phyloP scores from a whole-genome alignment of 208 protist genomes.

The Wallacemonas sp. region DNA sequence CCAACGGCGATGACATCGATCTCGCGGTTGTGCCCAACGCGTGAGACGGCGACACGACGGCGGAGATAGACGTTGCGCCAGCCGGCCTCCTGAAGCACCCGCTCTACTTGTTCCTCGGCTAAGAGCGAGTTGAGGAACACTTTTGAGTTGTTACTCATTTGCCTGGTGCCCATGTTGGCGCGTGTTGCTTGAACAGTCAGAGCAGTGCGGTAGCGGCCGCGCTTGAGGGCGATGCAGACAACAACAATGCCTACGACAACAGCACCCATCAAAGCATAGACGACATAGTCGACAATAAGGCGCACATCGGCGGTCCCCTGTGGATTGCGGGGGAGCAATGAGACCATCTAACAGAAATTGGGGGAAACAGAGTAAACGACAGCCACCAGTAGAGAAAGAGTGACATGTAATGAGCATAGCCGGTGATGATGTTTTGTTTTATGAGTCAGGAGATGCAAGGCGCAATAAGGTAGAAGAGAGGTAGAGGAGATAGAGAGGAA shows the following conservation, averaged over 20 bases:
- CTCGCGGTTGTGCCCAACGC: slow-evolving; percentile 83
- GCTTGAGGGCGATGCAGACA: slow-evolving; percentile 44
- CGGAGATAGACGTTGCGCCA: slow-evolving; percentile 82
- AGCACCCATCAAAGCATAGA: slow-evolving; percentile 43
- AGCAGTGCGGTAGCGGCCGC: slow-evolving; percentile 45
- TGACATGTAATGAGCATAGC: too few species aligned
- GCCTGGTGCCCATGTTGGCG: slow-evolving; percentile 31
- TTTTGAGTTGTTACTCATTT: slow-evolving; percentile 30
- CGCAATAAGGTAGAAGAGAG: too few species aligned
- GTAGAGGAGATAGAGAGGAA: too few species aligned
- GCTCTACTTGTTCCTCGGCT: slow-evolving; percentile 72
- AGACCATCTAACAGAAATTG: slow-evolving; percentile 1
- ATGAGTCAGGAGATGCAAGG: too few species aligned
- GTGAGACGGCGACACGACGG: slow-evolving; percentile 70
- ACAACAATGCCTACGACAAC: slow-evolving; percentile 33
- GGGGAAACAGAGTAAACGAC: too few species aligned
- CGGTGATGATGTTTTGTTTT: too few species aligned
- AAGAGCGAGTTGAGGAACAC: slow-evolving; percentile 62
- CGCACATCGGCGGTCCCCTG: not conserved
- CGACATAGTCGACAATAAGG: slow-evolving; percentile 27
- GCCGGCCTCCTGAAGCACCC: slow-evolving; percentile 63
- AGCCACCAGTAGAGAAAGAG: too few species aligned
- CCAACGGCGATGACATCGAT: slow-evolving; percentile 88
- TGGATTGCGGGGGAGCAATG: not conserved
- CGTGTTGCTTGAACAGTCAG: slow-evolving; percentile 51